A percentile compares a stretch with the other conserved stretches of the same genome.
These are phyloP conservation scores for Schwanniomyces polymorphus DNA, from an alignment of 805 yeast species.

Conservation along the genomic window DNA sequence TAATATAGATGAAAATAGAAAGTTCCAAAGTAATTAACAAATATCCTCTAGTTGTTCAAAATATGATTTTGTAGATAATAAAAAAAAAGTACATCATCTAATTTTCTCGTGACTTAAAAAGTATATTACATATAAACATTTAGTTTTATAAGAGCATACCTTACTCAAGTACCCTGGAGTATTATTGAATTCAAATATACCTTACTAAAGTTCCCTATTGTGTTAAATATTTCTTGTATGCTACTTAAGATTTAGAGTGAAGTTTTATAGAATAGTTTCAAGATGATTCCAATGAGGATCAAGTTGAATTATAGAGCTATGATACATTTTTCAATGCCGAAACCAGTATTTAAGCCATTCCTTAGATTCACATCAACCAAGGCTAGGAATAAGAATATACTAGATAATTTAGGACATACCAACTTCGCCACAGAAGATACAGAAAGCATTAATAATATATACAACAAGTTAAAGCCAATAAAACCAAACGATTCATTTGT, in stretches of 20 bases:
- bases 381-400: constrained; percentile 1
- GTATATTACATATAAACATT: not conserved
- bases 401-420: not conserved
- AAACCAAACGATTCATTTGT: constrained; percentile 54
- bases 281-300: not conserved
- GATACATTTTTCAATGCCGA: not conserved
- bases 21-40: not conserved
- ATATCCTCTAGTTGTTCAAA: not conserved
- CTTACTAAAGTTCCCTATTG: not conserved
- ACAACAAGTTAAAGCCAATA: constrained; percentile 35
- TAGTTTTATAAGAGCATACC: not conserved
- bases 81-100: not conserved
- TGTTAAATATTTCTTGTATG: not conserved
- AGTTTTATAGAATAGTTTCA: not conserved
- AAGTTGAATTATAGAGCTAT: not conserved
- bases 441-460: constrained; percentile 3
- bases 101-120: not conserved
- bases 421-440: not conserved
- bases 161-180: not conserved
- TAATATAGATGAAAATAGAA: not conserved
- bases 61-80: not conserved
- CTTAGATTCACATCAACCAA: constrained; percentile 1
- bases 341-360: not conserved
- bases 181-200: not conserved
- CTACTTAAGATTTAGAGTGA: not conserved